phyloP scores from a whole-genome alignment of 2,329 filamentous ascomycete species.

The Dendryphion nanum region DNA sequence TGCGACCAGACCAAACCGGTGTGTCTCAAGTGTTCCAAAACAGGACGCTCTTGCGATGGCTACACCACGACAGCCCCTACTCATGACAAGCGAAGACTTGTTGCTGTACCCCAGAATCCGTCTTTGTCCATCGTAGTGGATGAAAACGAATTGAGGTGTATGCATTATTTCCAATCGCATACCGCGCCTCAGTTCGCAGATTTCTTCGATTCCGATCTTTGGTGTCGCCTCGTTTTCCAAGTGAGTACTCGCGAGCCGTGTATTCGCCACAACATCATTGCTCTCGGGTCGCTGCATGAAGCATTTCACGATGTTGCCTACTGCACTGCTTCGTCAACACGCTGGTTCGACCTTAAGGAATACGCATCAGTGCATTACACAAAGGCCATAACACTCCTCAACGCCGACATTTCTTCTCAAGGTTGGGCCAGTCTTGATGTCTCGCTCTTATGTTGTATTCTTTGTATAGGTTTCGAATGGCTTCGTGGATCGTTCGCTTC shows the following conservation, averaged over 20 bases:
- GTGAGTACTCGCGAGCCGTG: not conserved
- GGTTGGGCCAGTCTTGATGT: constrained; percentile 4
- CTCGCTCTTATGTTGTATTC: constrained; percentile 6
- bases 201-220: not conserved
- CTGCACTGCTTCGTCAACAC: too few relatives aligned
- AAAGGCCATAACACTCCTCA: not conserved
- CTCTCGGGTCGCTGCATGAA: not conserved
- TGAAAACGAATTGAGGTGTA: not conserved
- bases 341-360: too few relatives aligned
- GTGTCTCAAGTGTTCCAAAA: not conserved
- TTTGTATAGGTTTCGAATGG: constrained; percentile 8
- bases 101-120: not conserved
- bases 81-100: not conserved
- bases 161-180: not conserved
- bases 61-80: not conserved
- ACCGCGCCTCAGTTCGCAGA: not conserved
- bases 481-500: constrained; percentile 3
- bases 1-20: not conserved
- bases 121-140: not conserved
- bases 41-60: not conserved
- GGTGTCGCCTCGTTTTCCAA: not conserved
- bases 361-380: not conserved
- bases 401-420: not conserved
- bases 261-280: not conserved
- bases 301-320: too few relatives aligned